Conservation (phyloP, 768 basidiomycete species). For the Leucocoprinus leucothites region DNA sequence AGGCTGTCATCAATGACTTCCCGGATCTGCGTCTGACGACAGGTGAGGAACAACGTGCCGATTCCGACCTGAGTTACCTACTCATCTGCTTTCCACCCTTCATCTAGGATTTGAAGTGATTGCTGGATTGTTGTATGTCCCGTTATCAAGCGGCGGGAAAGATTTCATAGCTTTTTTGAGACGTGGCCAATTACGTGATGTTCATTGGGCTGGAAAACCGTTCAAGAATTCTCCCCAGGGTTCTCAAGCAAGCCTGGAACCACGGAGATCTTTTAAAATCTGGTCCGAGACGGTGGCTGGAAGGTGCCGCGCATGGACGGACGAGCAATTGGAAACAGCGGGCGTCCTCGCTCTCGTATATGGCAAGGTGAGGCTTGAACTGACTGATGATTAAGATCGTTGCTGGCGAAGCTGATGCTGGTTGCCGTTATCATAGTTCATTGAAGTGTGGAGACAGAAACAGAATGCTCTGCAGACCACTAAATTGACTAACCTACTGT, state of each 20-base stretch:
- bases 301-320: constrained; percentile 68
- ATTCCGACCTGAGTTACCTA: neutral
- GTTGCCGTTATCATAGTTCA: constrained; percentile 48
- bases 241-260: constrained; percentile 48
- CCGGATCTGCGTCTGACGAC: constrained; percentile 63
- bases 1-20: constrained; percentile 65
- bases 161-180: constrained; percentile 83
- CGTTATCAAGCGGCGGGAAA: constrained; percentile 65
- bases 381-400: neutral
- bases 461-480: constrained; percentile 70
- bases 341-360: constrained; percentile 78
- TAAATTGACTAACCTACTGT: constrained; percentile 66
- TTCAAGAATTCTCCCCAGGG: constrained; percentile 34
- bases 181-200: constrained; percentile 67
- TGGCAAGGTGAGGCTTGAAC: constrained; percentile 47
- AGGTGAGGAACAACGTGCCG: constrained; percentile 24
- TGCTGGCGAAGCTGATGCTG: neutral
- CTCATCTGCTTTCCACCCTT: neutral
- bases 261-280: constrained; percentile 73
- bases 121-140: constrained; percentile 73
- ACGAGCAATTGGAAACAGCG: constrained; percentile 81
- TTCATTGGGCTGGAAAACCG: constrained; percentile 80
- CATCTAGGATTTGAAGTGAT: constrained; percentile 54
- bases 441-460: constrained; percentile 84
- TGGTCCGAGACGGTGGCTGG: constrained; percentile 78